Base-by-base conservation (phyloP, 441 rosid species). In the Corymbia calophylla region DNA sequence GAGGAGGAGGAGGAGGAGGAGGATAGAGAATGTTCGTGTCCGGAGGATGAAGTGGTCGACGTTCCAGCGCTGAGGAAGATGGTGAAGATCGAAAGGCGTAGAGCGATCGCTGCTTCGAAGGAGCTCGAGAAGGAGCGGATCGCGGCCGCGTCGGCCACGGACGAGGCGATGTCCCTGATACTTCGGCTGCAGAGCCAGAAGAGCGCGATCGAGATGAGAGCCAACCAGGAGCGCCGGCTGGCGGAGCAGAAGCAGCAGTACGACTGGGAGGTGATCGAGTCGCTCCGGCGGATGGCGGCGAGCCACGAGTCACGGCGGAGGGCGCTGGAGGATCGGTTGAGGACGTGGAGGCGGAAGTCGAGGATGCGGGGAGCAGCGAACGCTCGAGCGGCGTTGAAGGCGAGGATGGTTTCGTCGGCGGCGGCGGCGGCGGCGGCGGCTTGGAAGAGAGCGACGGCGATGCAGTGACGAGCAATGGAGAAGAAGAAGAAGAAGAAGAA, bases 111-210 rank as follows among this genome's bases (percentile, higher is more conserved):
- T 85, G 92, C 96, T 84, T 70, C 49, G 66, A 77, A 49, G 64
- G 99, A 97, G 90, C 94, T 95, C 21, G 98, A 97, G 89, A 95
- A 95, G 82, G 99, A 97, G 90, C 94, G 98, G 91, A 70, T 88
- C 88, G 98, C 99, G 5, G 91, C 99, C 60, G 92, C 96, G 66
- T 92, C 97, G 9, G 98, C 98, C 2, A 94, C 96, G 8, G 93
- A 94, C n/a, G 99, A 96, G 92, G 96, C 99, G 60, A 96, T 97
- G 98, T 93, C 96, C 47, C 95, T 97, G 99, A 95, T 97, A 88
- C 87, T 95, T 88, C 93, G 97, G 90, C 96, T 97, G 66, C 96
- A 96, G 91, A 92, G 91, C 35, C 95, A 96, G 93, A 97, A 96
- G 89, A 95, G 95, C 89, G 88, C 88, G 5, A 73, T 91, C 85